phyloP scores from a whole-genome alignment of 345 rosid genomes.

The Salix suchowensis region DNA sequence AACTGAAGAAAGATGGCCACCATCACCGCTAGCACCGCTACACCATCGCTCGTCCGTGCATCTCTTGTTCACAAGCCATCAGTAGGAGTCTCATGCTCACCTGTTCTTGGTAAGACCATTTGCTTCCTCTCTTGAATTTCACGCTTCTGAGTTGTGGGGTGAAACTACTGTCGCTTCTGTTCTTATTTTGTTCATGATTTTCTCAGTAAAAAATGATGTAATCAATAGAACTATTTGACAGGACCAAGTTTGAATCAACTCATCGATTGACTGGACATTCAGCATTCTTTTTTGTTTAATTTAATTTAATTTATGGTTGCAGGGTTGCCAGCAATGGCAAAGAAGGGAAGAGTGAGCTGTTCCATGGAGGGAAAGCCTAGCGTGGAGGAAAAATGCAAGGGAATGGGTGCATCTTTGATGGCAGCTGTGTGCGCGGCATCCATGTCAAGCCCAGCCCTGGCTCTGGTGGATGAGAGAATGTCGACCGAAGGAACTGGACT shows the following conservation, averaged over 20 bases:
- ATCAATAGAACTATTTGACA: too few relatives aligned
- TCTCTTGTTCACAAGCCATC: constrained; percentile 42
- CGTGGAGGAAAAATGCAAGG: constrained; percentile 26
- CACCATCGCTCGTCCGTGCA: constrained; percentile 45
- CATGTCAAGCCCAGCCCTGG: constrained; percentile 69
- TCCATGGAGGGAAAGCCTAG: constrained; percentile 40
- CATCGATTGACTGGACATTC: neutral
- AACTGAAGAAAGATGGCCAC: constrained; percentile 48
- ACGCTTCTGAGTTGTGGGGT: neutral
- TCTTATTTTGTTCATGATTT: neutral
- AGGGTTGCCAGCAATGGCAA: constrained; percentile 62
- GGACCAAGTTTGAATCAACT: neutral
- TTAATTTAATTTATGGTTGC: neutral
- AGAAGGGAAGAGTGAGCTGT: constrained; percentile 60
- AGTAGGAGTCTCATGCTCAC: constrained; percentile 38
- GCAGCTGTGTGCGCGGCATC: constrained; percentile 54
- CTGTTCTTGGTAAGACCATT: constrained; percentile 51
- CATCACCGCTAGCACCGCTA: constrained; percentile 40
- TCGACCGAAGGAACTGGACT: constrained; percentile 86
- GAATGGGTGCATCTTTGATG: constrained; percentile 42
- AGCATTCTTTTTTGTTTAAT: neutral
- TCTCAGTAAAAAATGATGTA: too few relatives aligned
- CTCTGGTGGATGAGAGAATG: constrained; percentile 88
- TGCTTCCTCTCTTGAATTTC: neutral
- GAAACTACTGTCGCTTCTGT: neutral